Conservation (phyloP, 2,329 filamentous ascomycete species). For the Aspergillus sp. region DNA sequence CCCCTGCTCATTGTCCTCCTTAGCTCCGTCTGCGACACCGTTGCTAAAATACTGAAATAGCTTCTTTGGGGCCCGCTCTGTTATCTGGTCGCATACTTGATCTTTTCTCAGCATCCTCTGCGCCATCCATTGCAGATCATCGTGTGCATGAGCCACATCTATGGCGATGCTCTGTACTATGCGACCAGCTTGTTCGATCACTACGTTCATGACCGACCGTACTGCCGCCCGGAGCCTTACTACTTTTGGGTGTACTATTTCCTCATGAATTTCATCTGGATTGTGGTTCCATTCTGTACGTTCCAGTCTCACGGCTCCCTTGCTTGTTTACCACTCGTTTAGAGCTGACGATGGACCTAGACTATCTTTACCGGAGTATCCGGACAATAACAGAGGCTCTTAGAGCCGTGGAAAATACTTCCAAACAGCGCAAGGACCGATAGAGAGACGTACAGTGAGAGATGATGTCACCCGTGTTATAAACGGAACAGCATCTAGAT, state of each 20-base stretch:
- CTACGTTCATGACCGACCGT: conserved; percentile 54
- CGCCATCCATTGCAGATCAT: conserved; percentile 62
- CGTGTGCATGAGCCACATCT: conserved; percentile 65
- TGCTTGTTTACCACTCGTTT: not conserved
- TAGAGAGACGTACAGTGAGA: conserved; percentile 12
- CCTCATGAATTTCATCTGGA: conserved; percentile 68
- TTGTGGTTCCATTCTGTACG: conserved; percentile 61
- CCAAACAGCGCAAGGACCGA: conserved; percentile 29
- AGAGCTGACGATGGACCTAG: conserved; percentile 1
- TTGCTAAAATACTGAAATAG: conserved; percentile 34
- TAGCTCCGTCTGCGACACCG: not conserved
- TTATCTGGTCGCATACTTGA: conserved; percentile 58
- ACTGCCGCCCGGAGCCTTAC: conserved; percentile 63
- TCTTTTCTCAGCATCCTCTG: conserved; percentile 56
- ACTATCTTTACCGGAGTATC: conserved; percentile 25
- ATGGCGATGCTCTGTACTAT: conserved; percentile 66
- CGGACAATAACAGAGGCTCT: conserved; percentile 34
- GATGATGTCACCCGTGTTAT: conserved; percentile 1
- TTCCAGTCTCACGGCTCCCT: conserved; percentile 16
- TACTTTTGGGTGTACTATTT: conserved; percentile 70
- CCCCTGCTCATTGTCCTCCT: not conserved
- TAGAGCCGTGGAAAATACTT: conserved; percentile 23
- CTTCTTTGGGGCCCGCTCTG: conserved; percentile 64
- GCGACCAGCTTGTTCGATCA: conserved; percentile 65
- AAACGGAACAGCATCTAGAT: not conserved